These are phyloP conservation scores for Penicillium canariense DNA, from an alignment of 495 filamentous ascomycete species.

Conservation along the genomic window DNA sequence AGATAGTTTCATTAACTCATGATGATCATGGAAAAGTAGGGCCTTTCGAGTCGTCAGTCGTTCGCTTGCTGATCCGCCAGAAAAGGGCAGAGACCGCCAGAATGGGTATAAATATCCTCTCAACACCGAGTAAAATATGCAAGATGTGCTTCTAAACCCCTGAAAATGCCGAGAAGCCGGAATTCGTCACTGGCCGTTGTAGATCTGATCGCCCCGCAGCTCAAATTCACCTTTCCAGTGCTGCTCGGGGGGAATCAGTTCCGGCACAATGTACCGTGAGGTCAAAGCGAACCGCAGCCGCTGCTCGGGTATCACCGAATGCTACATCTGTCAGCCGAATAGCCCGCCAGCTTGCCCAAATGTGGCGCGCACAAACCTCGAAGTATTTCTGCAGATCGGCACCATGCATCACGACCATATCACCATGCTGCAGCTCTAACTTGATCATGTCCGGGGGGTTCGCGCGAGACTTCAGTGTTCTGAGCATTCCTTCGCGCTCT, in stretches of 20 bases:
- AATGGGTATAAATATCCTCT: too few relatives aligned
- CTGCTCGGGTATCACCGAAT: slow-evolving; percentile 55
- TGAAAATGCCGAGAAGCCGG: too few relatives aligned
- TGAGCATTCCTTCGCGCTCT: slow-evolving; percentile 9
- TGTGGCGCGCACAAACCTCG: slow-evolving; percentile 49
- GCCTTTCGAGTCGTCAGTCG: too few relatives aligned
- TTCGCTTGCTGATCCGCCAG: too few relatives aligned
- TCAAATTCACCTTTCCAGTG: slow-evolving; percentile 29
- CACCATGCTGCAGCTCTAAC: slow-evolving; percentile 67
- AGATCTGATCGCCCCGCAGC: slow-evolving; percentile 27
- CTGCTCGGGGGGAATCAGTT: slow-evolving; percentile 14
- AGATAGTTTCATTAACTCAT: too few relatives aligned
- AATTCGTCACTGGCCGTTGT: slow-evolving; percentile 39
- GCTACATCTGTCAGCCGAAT: slow-evolving; percentile 40
- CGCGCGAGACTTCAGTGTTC: slow-evolving; percentile 4
- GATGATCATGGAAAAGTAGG: too few relatives aligned
- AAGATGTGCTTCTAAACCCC: too few relatives aligned
- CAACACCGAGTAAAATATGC: too few relatives aligned
- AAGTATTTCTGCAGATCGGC: slow-evolving; percentile 65
- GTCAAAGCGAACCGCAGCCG: slow-evolving; percentile 65
- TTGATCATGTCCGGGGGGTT: slow-evolving; percentile 24
- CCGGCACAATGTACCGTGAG: slow-evolving; percentile 29
- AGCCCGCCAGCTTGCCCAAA: not conserved
- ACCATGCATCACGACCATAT: slow-evolving; percentile 82
- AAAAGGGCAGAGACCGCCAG: too few relatives aligned